Evolutionary conservation across 306 rosid species (phyloP).

Genomic region (Dalbergia oliveri): DNA sequence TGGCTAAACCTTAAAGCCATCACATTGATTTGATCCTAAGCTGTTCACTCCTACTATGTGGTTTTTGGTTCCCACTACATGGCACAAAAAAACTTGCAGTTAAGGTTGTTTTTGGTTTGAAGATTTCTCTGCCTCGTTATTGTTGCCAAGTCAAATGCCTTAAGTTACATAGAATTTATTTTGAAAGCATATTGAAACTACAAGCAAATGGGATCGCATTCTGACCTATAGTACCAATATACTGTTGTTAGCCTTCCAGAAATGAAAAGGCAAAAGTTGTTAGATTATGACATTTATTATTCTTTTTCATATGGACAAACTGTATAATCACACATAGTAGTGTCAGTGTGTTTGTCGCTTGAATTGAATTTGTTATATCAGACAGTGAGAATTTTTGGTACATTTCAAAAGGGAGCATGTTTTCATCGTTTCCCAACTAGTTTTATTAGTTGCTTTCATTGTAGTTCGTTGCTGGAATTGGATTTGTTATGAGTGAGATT

Average conservation of each 20-base stretch:
- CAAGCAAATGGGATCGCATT: conserved; percentile 22
- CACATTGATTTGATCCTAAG: conserved; percentile 42
- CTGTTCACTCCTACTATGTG: conserved; percentile 39
- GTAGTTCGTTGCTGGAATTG: not conserved
- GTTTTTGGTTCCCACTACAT: conserved; percentile 54
- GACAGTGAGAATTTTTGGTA: conserved; percentile 37
- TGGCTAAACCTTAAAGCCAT: conserved; percentile 43
- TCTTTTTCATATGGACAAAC: conserved; percentile 48
- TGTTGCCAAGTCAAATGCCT: conserved; percentile 53
- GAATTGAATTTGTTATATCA: conserved; percentile 41
- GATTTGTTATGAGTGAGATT: not conserved
- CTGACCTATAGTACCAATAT: conserved; percentile 45
- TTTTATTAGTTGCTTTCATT: not conserved
- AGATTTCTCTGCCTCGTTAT: conserved; percentile 50
- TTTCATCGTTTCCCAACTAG: conserved; percentile 12
- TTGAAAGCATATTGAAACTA: not conserved
- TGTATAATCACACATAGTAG: conserved; percentile 48
- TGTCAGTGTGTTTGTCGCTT: conserved; percentile 43
- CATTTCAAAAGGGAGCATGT: not conserved
- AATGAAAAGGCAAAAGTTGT: conserved; percentile 49
- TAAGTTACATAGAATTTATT: conserved; percentile 27
- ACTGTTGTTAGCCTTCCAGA: conserved; percentile 48
- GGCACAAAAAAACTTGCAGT: conserved; percentile 48
- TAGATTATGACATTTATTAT: conserved; percentile 54
- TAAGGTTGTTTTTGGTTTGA: conserved; percentile 50